Base-by-base conservation (phyloP, 305 asterid genomes). In the Fraxinus sp. region DNA sequence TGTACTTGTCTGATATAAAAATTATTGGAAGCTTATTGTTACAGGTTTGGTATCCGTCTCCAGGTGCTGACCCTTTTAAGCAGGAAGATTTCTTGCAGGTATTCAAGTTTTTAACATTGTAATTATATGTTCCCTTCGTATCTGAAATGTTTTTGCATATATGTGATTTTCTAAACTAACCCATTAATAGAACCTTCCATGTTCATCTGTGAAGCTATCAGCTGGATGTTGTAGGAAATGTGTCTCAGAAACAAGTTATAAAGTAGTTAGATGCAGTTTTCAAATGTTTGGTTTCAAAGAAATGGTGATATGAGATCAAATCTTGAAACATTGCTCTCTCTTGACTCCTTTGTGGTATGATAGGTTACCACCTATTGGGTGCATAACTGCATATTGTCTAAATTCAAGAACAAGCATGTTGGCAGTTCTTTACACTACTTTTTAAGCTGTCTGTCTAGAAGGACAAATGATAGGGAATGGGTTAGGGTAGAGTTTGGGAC, bases 41-140 rank as follows among this genome's bases (percentile, higher is more conserved):
- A 82, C 94, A 97, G 99, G 99, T 97, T 83, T 97, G 99, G 99
- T 97, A 97, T 92, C 98, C 99, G 75, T 97, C 98, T 88, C 90
- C 94, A 74, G 98, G 99, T 76, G 90, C 85, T 78, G 98, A 94
- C 81, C 90, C 95, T 85, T 97, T 91, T 89, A 94, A 93, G 93
- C 99, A 97, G 90, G 99, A 97, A 88, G 99, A 93, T 74, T 97
- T 97, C 88, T 91, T 97, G 90, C 99, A 97, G 99, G 99, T 97
- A 91, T 73, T 80, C 10, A 76, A 57, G 72, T 37, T 44, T 64
- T 76, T 66, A 13, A 9, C 59, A 24, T 33, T 64, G 72, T 64
- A 22, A 77, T 82, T 59, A 44, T 79, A 59, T 36, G 22, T n/a
- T 74, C 41, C 75, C 84, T 74, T n/a, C 74, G 74, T 71, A 74